Conservation (phyloP, 495 filamentous ascomycete species). For the Hyaloscypha bicolor region DNA sequence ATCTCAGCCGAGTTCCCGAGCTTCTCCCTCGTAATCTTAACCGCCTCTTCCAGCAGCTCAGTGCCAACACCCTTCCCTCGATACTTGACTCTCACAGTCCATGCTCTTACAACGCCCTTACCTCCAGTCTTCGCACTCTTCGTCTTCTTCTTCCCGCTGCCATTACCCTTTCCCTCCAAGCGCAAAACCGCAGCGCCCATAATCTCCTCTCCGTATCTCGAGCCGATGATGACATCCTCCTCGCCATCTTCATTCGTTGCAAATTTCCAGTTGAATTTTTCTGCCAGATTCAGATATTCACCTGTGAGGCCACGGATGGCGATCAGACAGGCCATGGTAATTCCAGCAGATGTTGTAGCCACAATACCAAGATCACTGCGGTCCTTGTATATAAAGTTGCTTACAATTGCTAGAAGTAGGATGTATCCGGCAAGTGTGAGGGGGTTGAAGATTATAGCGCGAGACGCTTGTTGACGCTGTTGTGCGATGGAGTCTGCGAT, state of each 20-base stretch:
- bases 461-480: constrained; percentile 58
- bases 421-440: constrained; percentile 42
- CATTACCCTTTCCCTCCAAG: constrained; percentile 30
- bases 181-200: constrained; percentile 58
- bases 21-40: constrained; percentile 56
- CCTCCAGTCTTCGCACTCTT: constrained; percentile 40
- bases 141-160: constrained; percentile 26
- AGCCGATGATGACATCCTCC: constrained; percentile 52
- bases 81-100: constrained; percentile 71
- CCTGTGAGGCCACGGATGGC: constrained; percentile 41
- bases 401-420: constrained; percentile 39
- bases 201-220: constrained; percentile 57
- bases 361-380: constrained; percentile 38
- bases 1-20: constrained; percentile 59
- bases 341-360: constrained; percentile 44
- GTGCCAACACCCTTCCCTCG: constrained; percentile 67
- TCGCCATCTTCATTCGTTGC: constrained; percentile 42
- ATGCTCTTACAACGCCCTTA: constrained; percentile 65
- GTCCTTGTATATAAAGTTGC: constrained; percentile 37
- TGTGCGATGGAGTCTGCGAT: constrained; percentile 64
- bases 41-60: constrained; percentile 67
- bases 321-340: constrained; percentile 48
- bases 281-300: constrained; percentile 55
- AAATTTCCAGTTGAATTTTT: constrained; percentile 53
- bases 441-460: constrained; percentile 55